A percentile compares a stretch with the other conserved stretches of the same genome.
Evolutionary conservation across 2,329 filamentous ascomycete genomes (phyloP).

Genomic region (Rasamsonia emersonii): DNA sequence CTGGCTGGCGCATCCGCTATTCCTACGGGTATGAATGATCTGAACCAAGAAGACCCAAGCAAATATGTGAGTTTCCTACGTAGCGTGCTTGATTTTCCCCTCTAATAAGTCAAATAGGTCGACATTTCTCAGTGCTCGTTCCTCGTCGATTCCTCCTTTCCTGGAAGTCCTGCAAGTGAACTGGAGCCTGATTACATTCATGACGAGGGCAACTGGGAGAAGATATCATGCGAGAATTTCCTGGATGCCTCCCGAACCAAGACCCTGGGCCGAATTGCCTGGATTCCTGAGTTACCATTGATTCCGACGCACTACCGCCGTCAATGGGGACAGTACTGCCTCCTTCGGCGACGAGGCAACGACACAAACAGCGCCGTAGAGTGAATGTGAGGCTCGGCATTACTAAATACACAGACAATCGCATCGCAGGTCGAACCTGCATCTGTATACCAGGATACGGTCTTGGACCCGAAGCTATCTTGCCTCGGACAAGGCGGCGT

Average conservation of each 20-base stretch:
- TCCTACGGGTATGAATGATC: slow-evolving; percentile 81
- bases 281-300: slow-evolving; percentile 64
- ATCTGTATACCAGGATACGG: too few species aligned
- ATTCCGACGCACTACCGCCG: slow-evolving; percentile 63
- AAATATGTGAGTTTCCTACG: slow-evolving; percentile 61
- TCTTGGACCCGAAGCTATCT: too few species aligned
- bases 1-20: slow-evolving; percentile 78
- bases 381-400: not conserved
- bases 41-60: slow-evolving; percentile 72
- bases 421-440: too few species aligned
- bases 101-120: slow-evolving; percentile 34
- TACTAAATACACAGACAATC: too few species aligned
- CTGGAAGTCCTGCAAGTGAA: slow-evolving; percentile 48
- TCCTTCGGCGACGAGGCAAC: slow-evolving; percentile 53
- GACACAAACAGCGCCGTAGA: not conserved
- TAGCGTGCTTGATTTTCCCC: not conserved
- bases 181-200: slow-evolving; percentile 74
- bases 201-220: slow-evolving; percentile 68
- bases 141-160: slow-evolving; percentile 79
- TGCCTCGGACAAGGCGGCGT: too few species aligned
- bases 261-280: slow-evolving; percentile 66
- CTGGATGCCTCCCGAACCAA: slow-evolving; percentile 70
- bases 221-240: slow-evolving; percentile 66
- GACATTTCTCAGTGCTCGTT: slow-evolving; percentile 70
- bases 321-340: slow-evolving; percentile 82